These are phyloP conservation scores for Leishmania tropica DNA, from an alignment of 208 protist species.

Conservation along the genomic window DNA sequence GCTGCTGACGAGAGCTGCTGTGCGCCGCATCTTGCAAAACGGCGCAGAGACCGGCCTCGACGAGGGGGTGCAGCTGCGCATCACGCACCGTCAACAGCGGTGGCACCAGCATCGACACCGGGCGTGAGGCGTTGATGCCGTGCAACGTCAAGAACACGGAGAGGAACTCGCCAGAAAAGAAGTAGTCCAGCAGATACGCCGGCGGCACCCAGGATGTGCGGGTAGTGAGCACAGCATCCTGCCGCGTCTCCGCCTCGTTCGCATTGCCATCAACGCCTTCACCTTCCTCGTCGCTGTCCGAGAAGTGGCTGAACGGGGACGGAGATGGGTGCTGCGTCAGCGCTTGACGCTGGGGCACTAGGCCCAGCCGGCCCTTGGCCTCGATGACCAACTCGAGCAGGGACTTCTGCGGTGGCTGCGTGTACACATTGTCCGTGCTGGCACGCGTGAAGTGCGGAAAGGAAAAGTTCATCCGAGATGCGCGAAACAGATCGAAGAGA, in stretches of 20 bases:
- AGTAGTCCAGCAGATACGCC: conserved; percentile 43
- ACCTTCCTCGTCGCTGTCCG: conserved; percentile 29
- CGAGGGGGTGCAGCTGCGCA: conserved; percentile 39
- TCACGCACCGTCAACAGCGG: conserved; percentile 48
- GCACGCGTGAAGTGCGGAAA: conserved; percentile 61
- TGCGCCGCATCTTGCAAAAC: conserved; percentile 2
- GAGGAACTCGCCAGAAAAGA: conserved; percentile 46
- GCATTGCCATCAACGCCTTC: conserved; percentile 5
- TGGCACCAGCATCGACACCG: conserved; percentile 33
- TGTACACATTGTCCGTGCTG: conserved; percentile 32
- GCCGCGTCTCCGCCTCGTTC: conserved; percentile 2
- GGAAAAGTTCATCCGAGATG: conserved; percentile 25
- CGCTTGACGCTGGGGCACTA: conserved; percentile 52
- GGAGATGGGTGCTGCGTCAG: conserved; percentile 14
- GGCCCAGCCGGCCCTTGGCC: conserved; percentile 44
- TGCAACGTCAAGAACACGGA: conserved; percentile 44
- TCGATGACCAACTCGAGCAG: conserved; percentile 81
- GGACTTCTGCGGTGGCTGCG: conserved; percentile 51
- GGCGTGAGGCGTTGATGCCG: conserved; percentile 42
- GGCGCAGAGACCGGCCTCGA: conserved; percentile 23
- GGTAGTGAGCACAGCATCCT: conserved; percentile 35
- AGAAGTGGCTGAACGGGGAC: conserved; percentile 18
- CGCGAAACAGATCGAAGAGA: not conserved
- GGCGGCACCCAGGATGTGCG: conserved; percentile 53
- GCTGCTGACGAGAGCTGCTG: conserved; percentile 1